Conservation (phyloP, 176 grass and related monocot species). For the Rhipidocladum racemiflorum region DNA sequence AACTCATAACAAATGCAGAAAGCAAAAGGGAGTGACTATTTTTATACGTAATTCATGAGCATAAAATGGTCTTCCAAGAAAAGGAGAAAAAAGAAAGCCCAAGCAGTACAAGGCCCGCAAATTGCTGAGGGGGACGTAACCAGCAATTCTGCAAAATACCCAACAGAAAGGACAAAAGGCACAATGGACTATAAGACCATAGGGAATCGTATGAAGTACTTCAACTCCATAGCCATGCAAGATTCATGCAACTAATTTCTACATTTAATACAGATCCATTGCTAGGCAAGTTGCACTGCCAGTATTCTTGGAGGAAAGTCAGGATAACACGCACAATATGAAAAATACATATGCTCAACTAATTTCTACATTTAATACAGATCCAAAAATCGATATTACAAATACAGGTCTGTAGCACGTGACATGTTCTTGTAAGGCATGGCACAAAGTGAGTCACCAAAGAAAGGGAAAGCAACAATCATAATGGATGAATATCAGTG, state of each 20-base stretch:
- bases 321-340: background rate
- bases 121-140: background rate
- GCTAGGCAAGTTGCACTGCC: background rate
- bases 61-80: background rate
- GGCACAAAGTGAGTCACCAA: background rate
- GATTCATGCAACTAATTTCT: background rate
- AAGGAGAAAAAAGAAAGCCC: background rate
- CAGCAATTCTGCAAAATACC: background rate
- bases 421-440: background rate
- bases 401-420: background rate
- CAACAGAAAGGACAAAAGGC: background rate
- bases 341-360: background rate
- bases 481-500: slow-evolving; percentile 7
- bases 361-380: background rate
- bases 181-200: background rate
- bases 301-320: background rate
- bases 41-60: background rate
- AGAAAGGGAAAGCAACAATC: background rate
- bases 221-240: slow-evolving; percentile 2
- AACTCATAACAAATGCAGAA: slow-evolving; percentile 22
- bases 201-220: background rate
- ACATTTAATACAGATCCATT: too few relatives aligned
- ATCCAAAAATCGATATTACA: background rate
- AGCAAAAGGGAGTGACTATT: background rate
- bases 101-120: background rate